These are phyloP conservation scores for Fonsecaea nubica DNA, from an alignment of 2,329 filamentous ascomycete species.

Conservation along the genomic window DNA sequence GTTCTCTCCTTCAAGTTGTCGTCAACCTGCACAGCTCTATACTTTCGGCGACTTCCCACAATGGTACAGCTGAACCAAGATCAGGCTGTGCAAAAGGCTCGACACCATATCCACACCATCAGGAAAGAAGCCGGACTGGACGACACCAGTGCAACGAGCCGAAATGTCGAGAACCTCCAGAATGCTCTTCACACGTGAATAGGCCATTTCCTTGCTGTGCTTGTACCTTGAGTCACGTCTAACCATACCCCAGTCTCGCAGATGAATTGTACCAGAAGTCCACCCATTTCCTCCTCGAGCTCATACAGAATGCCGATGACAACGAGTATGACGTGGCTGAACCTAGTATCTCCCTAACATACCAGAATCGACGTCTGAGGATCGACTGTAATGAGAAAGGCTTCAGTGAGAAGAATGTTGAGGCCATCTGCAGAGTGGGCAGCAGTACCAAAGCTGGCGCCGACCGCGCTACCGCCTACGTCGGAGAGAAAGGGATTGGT, in stretches of 20 bases:
- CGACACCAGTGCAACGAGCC: not conserved
- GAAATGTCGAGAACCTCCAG: slow-evolving; percentile 20
- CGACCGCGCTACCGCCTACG: slow-evolving; percentile 38
- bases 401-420: slow-evolving; percentile 46
- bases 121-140: slow-evolving; percentile 20
- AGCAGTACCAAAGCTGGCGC: slow-evolving; percentile 46
- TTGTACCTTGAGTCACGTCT: not conserved
- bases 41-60: not conserved
- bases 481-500: slow-evolving; percentile 46
- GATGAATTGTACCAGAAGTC: slow-evolving; percentile 24
- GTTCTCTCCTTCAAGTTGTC: not conserved
- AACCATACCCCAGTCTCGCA: slow-evolving; percentile 8
- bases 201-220: not conserved
- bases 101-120: slow-evolving; percentile 15
- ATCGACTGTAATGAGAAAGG: slow-evolving; percentile 49
- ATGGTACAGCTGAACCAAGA: not conserved
- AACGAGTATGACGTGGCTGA: slow-evolving; percentile 42
- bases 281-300: slow-evolving; percentile 41
- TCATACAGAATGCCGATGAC: slow-evolving; percentile 54
- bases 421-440: slow-evolving; percentile 48
- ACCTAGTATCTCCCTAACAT: slow-evolving; percentile 18
- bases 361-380: slow-evolving; percentile 13
- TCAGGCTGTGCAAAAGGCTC: slow-evolving; percentile 8
- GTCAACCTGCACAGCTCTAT: not conserved
- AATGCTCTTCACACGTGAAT: slow-evolving; percentile 23